phyloP scores from a whole-genome alignment of 805 yeast species.

The Barnettozyma sp. region DNA sequence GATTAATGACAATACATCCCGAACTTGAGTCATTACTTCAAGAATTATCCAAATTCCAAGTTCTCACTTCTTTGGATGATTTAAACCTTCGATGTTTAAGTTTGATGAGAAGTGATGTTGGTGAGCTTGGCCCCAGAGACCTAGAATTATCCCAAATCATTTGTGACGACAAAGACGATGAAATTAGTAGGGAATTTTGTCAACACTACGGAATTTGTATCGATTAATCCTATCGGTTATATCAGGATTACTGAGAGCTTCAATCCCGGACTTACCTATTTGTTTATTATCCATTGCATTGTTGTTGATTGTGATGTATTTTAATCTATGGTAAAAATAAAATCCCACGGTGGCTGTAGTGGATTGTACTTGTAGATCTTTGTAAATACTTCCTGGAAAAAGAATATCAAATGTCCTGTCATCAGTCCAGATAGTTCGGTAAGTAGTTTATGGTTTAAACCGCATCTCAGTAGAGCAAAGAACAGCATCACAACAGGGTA shows the following conservation, averaged over 20 bases:
- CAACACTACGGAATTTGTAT: slow-evolving; percentile 8
- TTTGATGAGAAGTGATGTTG: slow-evolving; percentile 10
- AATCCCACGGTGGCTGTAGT: slow-evolving; percentile 19
- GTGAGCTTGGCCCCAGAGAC: slow-evolving; percentile 13
- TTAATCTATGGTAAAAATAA: neutral
- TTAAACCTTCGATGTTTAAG: slow-evolving; percentile 12
- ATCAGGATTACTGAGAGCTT: too few species aligned
- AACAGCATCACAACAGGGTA: slow-evolving; percentile 8
- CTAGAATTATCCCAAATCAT: slow-evolving; percentile 8
- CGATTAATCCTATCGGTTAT: neutral
- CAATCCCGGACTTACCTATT: too few species aligned
- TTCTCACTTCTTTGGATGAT: slow-evolving; percentile 15
- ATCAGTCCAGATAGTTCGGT: slow-evolving; percentile 9
- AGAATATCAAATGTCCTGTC: slow-evolving; percentile 21
- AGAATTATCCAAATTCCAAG: slow-evolving; percentile 10
- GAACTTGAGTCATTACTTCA: slow-evolving; percentile 10
- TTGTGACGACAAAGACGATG: slow-evolving; percentile 2
- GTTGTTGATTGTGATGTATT: neutral
- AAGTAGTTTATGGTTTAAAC: neutral
- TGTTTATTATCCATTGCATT: slow-evolving; percentile 1
- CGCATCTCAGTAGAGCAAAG: slow-evolving; percentile 2
- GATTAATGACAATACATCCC: slow-evolving; percentile 6
- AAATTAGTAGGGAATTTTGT: slow-evolving; percentile 4
- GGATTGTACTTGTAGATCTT: slow-evolving; percentile 19
- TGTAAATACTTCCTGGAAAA: slow-evolving; percentile 16